Evolutionary conservation across 805 yeast species (phyloP).

Genomic region (Candida jianshihensis): DNA sequence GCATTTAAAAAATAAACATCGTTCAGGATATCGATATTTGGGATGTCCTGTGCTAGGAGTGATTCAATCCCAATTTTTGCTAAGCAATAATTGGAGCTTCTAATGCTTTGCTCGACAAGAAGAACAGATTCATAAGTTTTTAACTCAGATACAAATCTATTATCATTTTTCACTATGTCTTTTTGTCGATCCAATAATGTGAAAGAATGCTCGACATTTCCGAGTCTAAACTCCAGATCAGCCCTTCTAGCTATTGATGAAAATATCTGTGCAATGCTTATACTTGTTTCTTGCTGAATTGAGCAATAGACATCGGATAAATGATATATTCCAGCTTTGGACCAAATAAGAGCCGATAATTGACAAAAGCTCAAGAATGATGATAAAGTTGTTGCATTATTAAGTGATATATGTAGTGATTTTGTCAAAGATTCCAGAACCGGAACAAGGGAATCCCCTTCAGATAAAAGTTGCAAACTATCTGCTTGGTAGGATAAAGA

Average conservation of each 20-base stretch:
- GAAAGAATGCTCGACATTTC: constrained; percentile 35
- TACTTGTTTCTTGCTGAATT: constrained; percentile 36
- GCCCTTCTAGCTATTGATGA: constrained; percentile 35
- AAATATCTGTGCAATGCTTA: constrained; percentile 31
- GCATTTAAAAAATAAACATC: constrained; percentile 21
- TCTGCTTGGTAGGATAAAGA: constrained; percentile 65
- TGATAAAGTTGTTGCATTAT: constrained; percentile 28
- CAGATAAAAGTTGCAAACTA: constrained; percentile 45
- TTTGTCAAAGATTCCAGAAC: constrained; percentile 52
- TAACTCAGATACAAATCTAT: constrained; percentile 31
- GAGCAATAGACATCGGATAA: constrained; percentile 42
- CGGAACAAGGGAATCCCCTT: constrained; percentile 38
- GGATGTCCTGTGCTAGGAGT: constrained; percentile 17
- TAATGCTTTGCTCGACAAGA: constrained; percentile 25
- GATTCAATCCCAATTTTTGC: constrained; percentile 19
- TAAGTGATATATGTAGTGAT: constrained; percentile 48
- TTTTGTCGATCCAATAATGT: constrained; percentile 29
- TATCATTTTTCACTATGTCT: constrained; percentile 6
- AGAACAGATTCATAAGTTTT: constrained; percentile 35
- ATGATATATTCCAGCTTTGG: constrained; percentile 40
- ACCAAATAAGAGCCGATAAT: constrained; percentile 41
- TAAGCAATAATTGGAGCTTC: constrained; percentile 19
- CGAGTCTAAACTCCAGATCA: constrained; percentile 28
- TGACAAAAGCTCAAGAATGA: constrained; percentile 40
- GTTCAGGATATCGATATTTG: constrained; percentile 24